Evolutionary conservation across 1,284 basidiomycete species (phyloP), one percentile per base, ranked within the genome.

Genomic region (Trametes hirsuta): DNA sequence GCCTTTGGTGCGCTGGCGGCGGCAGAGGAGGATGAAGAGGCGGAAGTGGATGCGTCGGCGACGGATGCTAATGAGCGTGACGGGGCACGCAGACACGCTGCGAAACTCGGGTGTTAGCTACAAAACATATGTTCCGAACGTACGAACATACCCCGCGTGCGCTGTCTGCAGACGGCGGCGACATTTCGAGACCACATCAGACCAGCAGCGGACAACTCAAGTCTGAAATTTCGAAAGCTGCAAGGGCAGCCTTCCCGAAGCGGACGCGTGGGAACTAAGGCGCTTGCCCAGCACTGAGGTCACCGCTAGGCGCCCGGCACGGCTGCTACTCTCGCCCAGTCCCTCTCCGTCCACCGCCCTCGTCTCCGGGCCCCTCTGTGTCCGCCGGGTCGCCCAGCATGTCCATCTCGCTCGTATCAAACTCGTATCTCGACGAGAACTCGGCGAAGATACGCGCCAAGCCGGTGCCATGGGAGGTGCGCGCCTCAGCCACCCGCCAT

Each of bases 391-490:
- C 30, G 45, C 40, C 55, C 61, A 66, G 64, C 58, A 91, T 91
- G 88, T 87, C 93, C 10, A 84, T 94, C 68, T 88, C 90, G 47
- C 87, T 95, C 55, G 89, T 97, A 54, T 92, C 93, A 64, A 96
- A 92, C 75, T 75, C 85, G 8, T 97, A 93, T 79, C 86, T 99
- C 65, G 91, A 95, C 66, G 94, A 97, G 66, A 86, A 84, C 69
- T 91, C 92, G 9, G 81, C 87, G 58, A 95, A 96, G 81, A 95
- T 97, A 64, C 85, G 93, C 65, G 83, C 90, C 10, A 96, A 96
- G 72, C 90, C 90, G 5, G 94, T 98, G 45, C 95, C 96, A 65
- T 99, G 96, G 96, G 96, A 98, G 87, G 95, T 96, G 51, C 52
- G 42, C 37, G 47, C 47, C 36, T 47, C 58, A 54, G 55, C 64